Percentiles rank a stretch among this genome's conserved stretches.
Evolutionary conservation across 2,329 filamentous ascomycete genomes (phyloP).

Genomic region (Colletotrichum sp.): DNA sequence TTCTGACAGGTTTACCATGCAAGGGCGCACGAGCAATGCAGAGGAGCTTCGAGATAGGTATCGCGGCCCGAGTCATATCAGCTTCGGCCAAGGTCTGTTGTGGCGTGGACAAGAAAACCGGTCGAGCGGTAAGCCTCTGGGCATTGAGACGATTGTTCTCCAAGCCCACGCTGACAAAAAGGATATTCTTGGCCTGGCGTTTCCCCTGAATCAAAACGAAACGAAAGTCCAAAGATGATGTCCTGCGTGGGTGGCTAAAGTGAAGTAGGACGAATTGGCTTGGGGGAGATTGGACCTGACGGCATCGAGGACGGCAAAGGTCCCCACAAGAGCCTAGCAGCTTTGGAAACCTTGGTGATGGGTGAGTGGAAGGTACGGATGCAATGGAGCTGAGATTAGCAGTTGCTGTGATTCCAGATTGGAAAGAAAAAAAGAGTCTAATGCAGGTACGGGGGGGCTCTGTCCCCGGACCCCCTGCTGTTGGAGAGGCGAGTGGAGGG

Average conservation of each 20-base stretch:
- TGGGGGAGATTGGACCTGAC: background rate
- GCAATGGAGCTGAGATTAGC: background rate
- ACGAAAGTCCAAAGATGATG: background rate
- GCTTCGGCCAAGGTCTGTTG: background rate
- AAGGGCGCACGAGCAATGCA: background rate
- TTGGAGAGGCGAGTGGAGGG: background rate
- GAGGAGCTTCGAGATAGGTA: background rate
- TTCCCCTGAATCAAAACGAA: background rate
- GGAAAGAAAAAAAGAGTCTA: background rate
- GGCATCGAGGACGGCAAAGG: background rate
- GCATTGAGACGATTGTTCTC: background rate
- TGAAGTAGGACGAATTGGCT: background rate
- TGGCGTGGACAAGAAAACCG: background rate
- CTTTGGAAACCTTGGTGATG: background rate
- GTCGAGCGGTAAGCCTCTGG: background rate
- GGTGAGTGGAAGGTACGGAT: background rate
- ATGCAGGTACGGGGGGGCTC: slow-evolving; percentile 11
- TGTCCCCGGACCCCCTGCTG: background rate
- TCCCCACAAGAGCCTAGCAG: background rate
- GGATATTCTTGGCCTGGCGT: background rate
- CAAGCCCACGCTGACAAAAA: background rate
- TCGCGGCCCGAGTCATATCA: background rate
- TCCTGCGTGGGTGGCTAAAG: background rate
- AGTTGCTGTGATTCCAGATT: background rate
- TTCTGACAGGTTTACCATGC: background rate